These are phyloP conservation scores for Physcomitrellopsis africana DNA, from an alignment of 225 moss, liverwort and hornwort species.

Conservation along the genomic window DNA sequence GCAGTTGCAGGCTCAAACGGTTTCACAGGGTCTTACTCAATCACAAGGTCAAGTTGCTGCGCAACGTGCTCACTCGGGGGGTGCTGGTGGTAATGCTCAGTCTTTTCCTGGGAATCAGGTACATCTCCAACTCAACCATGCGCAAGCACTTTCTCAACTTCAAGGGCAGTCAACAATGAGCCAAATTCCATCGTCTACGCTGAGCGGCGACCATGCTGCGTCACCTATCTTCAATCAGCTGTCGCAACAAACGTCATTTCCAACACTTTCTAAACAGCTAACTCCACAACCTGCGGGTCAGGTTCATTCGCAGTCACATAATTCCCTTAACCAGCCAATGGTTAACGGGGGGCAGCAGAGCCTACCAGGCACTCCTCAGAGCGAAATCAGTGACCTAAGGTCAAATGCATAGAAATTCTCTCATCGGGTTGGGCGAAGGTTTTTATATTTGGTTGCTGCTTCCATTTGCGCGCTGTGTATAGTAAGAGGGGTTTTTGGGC, in stretches of 20 bases:
- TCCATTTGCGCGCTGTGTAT: conserved; percentile 37
- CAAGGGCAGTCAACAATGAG: conserved; percentile 38
- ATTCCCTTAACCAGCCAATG: conserved; percentile 42
- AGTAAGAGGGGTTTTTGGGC: conserved; percentile 34
- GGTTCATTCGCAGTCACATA: conserved; percentile 46
- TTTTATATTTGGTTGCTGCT: conserved; percentile 33
- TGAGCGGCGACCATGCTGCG: conserved; percentile 29
- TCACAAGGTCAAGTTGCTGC: conserved; percentile 11
- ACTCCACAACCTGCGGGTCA: conserved; percentile 43
- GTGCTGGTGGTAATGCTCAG: conserved; percentile 23
- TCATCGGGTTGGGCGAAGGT: conserved; percentile 15
- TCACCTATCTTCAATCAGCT: conserved; percentile 44
- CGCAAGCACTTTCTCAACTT: conserved; percentile 43
- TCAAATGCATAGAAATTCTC: conserved; percentile 36
- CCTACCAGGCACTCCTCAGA: conserved; percentile 65
- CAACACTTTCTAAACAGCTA: conserved; percentile 39
- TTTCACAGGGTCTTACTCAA: conserved; percentile 20
- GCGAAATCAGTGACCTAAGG: conserved; percentile 63
- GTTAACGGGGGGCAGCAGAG: conserved; percentile 54
- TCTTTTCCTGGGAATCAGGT: conserved; percentile 33
- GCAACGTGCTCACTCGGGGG: conserved; percentile 25
- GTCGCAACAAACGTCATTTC: conserved; percentile 33
- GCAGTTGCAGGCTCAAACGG: conserved; percentile 37
- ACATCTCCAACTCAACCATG: conserved; percentile 44
- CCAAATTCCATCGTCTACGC: conserved; percentile 36